A percentile compares a stretch with the other conserved stretches of the same genome.
phyloP scores from a whole-genome alignment of 192 early-diverging fungal species.

The Lobosporangium transversale region DNA sequence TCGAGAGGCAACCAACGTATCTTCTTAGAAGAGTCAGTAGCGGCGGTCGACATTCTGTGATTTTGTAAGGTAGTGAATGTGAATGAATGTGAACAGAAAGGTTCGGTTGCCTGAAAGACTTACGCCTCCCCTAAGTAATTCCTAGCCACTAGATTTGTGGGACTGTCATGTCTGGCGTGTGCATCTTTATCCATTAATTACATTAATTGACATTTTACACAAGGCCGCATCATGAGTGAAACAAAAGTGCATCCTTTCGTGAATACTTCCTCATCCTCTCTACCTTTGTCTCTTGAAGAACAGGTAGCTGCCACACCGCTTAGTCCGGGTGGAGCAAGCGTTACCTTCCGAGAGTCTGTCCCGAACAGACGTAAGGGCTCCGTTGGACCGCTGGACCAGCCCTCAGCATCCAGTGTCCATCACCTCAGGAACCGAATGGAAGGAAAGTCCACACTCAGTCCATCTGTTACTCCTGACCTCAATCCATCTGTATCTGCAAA shows the following conservation, averaged over 20 bases:
- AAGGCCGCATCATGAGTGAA: slow-evolving; percentile 1
- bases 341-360: slow-evolving; percentile 5
- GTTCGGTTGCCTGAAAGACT: too few species aligned
- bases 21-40: slow-evolving; percentile 26
- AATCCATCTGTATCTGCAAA: slow-evolving; percentile 7
- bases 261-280: neutral
- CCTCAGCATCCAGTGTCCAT: neutral
- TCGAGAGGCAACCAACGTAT: slow-evolving; percentile 88
- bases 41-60: neutral
- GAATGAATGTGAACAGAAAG: too few species aligned
- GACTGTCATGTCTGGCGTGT: too few species aligned
- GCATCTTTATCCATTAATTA: too few species aligned
- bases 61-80: too few species aligned
- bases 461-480: neutral
- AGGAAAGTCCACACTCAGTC: neutral
- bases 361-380: neutral
- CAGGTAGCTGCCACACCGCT: neutral
- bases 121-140: too few species aligned
- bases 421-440: slow-evolving; percentile 27
- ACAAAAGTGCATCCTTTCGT: slow-evolving; percentile 9
- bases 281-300: neutral
- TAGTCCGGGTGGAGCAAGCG: slow-evolving; percentile 8
- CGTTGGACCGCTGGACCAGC: neutral
- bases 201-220: too few species aligned
- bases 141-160: too few species aligned